Conservation (phyloP, 2,329 filamentous ascomycete species). For the Colletotrichum karsti region DNA sequence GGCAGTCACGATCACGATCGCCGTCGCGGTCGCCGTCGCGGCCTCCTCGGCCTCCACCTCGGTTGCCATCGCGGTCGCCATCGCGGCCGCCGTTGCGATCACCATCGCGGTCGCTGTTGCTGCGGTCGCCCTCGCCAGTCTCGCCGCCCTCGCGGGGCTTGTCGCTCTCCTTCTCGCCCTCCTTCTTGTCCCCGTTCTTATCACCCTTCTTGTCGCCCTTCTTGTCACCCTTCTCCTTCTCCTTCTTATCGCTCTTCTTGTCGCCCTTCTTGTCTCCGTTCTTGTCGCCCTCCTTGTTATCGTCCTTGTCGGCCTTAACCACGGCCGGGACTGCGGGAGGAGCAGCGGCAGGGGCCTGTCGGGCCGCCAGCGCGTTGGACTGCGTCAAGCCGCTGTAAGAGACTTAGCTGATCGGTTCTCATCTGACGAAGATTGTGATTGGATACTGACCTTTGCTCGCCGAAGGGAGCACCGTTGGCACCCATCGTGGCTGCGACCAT, state of each 20-base stretch:
- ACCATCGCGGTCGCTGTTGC: background rate
- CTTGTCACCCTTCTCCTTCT: background rate
- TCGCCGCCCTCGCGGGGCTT: too few relatives aligned
- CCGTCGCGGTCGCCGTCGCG: conserved; percentile 3
- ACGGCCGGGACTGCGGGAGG: background rate
- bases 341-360: conserved; percentile 1
- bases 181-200: background rate
- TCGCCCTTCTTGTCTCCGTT: background rate
- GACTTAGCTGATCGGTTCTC: background rate
- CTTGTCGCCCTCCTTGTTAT: background rate
- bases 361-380: background rate
- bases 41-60: background rate
- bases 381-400: conserved; percentile 1
- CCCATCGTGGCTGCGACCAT: conserved; percentile 27
- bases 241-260: background rate
- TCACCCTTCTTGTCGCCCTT: background rate
- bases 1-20: background rate
- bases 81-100: background rate
- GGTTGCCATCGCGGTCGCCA: background rate
- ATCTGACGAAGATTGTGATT: too few relatives aligned
- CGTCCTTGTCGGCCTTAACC: background rate
- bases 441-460: conserved; percentile 10
- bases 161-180: background rate
- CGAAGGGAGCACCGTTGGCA: conserved; percentile 19
- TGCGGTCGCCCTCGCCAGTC: background rate